phyloP scores from a whole-genome alignment of 1,139 yeast species.

The Pichia norvegensis region DNA sequence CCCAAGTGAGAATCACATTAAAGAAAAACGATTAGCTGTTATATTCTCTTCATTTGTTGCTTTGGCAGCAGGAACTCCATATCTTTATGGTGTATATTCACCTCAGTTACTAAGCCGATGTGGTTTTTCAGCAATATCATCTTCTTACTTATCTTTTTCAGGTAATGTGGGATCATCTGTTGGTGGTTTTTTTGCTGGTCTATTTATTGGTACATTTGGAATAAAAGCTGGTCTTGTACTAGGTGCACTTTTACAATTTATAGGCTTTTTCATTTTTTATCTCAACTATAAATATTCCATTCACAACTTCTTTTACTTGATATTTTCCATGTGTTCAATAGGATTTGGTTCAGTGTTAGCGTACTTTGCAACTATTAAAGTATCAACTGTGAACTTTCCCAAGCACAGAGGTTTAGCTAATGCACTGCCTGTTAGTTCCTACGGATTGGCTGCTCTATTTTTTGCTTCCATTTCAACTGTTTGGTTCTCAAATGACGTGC shows the following conservation, averaged over 20 bases:
- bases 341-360: slow-evolving; percentile 63
- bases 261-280: slow-evolving; percentile 35
- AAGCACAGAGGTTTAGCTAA: slow-evolving; percentile 62
- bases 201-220: slow-evolving; percentile 53
- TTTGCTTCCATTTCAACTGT: slow-evolving; percentile 36
- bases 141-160: slow-evolving; percentile 58
- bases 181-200: slow-evolving; percentile 65
- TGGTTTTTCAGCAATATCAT: slow-evolving; percentile 49
- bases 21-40: slow-evolving; percentile 19
- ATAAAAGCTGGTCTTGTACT: slow-evolving; percentile 44
- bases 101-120: slow-evolving; percentile 58
- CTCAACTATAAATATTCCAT: slow-evolving; percentile 29
- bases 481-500: slow-evolving; percentile 37
- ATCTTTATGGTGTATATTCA: slow-evolving; percentile 62
- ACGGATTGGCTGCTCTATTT: slow-evolving; percentile 39
- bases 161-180: slow-evolving; percentile 56
- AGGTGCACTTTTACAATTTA: slow-evolving; percentile 43
- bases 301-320: slow-evolving; percentile 32
- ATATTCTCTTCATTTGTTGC: slow-evolving; percentile 33
- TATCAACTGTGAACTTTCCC: slow-evolving; percentile 65
- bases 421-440: slow-evolving; percentile 49
- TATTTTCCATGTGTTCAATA: slow-evolving; percentile 42
- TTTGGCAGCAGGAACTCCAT: slow-evolving; percentile 61
- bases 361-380: slow-evolving; percentile 60
- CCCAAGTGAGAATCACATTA: not conserved